Evolutionary conservation across 352 stramenopile species (phyloP), one percentile per base, ranked within the genome.

Genomic region (Globisporangium camurandrum): DNA sequence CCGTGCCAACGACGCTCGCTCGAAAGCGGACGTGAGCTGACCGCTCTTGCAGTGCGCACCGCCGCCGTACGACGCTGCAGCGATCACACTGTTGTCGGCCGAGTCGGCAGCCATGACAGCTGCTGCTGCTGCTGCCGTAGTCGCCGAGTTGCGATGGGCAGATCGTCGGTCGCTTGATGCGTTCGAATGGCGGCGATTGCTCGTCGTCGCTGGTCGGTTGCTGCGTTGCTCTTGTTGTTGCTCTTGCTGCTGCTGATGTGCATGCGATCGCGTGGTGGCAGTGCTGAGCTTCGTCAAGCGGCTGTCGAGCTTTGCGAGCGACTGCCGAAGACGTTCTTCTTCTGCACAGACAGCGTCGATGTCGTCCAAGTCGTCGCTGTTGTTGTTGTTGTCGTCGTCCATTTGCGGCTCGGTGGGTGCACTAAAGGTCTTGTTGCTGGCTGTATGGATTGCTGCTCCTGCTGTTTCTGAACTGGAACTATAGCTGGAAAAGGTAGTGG

Each of bases 291-390:
- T 53, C 4, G 51, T 67, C 6, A 87, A 54, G 9, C 66, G 57
- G 1, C 36, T 61, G 27, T 76, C 70, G 10, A 84, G 69, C 34
- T 75, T 75, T 20, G 81, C 72, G 11, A 84, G 64, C 36, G 72
- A 87, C 55, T 76, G 54, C n/a, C 67, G 66, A 22, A 87, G 43
- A 8, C 56, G 53, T 6, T 57, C 31, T 45, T 87, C 72, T 57
- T 81, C 70, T 6, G 55, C 70, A 2, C 54, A 59, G 2, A 66
- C 53, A n/a, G 68, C 41, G 12, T 62, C 65, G 23, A 71, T 57
- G 9, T 73, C 56, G 20, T 75, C 64, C 0, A 26, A 22, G 1
- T 27, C 22, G 34, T 20, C 7, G 23, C 39, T 45, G 9, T 33
- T 24, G 7, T 24, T 28, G 36, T 41, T 10, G 16, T 41, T n/a